These are phyloP conservation scores for Fusarium lateritium DNA, from an alignment of 2,329 filamentous ascomycete genomes.

Conservation along the genomic window DNA sequence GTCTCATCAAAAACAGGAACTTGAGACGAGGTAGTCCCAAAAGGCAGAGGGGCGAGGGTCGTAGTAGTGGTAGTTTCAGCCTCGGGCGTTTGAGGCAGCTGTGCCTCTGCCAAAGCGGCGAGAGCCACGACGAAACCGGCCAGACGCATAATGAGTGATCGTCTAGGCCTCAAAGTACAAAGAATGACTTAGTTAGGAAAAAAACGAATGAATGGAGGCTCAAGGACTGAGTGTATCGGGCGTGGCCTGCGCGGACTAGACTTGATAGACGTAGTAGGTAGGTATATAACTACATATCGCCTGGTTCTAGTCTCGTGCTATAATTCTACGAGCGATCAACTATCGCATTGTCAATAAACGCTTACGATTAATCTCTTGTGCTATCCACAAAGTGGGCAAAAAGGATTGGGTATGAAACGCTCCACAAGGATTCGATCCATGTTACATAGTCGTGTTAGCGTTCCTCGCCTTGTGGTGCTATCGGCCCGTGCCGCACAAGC, in stretches of 20 bases:
- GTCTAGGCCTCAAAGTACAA: not conserved
- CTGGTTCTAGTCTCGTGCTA: not conserved
- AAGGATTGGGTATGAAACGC: constrained; percentile 1
- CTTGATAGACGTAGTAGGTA: not conserved
- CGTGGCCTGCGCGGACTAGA: not conserved
- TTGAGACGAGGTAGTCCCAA: not conserved
- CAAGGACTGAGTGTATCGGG: not conserved
- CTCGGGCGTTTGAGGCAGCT: constrained; percentile 3
- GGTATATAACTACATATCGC: constrained; percentile 2
- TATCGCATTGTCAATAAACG: not conserved
- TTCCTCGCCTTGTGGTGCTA: not conserved
- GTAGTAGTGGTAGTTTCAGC: not conserved
- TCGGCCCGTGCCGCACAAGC: constrained; percentile 11
- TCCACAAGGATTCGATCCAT: constrained; percentile 15
- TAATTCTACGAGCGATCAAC: no score
- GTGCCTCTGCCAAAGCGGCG: constrained; percentile 9
- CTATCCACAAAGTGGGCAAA: not conserved
- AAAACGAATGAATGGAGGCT: not conserved
- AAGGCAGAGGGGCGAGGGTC: not conserved
- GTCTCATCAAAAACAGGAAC: not conserved
- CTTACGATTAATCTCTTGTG: constrained; percentile 3
- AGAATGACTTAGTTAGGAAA: constrained; percentile 8
- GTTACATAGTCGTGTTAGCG: not conserved
- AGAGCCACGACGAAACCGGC: constrained; percentile 1
- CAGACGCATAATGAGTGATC: constrained; percentile 19